Evolutionary conservation across 1,284 basidiomycete species (phyloP).

Genomic region (Cutaneotrichosporon arboriforme): DNA sequence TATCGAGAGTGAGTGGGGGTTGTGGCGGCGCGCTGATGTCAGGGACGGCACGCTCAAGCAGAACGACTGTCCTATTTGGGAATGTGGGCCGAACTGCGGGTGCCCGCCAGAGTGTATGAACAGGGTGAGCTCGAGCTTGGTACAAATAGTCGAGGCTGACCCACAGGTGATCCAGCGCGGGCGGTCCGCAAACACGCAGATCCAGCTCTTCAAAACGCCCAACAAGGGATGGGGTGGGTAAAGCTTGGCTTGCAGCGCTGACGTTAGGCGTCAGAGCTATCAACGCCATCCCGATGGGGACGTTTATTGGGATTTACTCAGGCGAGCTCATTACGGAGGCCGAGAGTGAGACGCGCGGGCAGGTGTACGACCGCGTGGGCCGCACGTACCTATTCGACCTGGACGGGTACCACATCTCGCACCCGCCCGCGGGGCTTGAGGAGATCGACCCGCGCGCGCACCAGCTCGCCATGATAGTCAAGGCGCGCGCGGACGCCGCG

Average conservation of each 20-base stretch:
- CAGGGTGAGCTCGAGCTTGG: slow-evolving; percentile 56
- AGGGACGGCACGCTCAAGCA: slow-evolving; percentile 49
- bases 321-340: slow-evolving; percentile 71
- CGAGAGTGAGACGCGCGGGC: slow-evolving; percentile 62
- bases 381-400: slow-evolving; percentile 79
- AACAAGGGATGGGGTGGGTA: slow-evolving; percentile 71
- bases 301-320: slow-evolving; percentile 75
- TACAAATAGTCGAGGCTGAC: neutral
- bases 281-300: slow-evolving; percentile 59
- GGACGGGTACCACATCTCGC: slow-evolving; percentile 64
- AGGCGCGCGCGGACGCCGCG: neutral
- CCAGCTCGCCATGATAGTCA: slow-evolving; percentile 21
- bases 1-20: slow-evolving; percentile 53
- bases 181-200: slow-evolving; percentile 58
- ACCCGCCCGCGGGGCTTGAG: slow-evolving; percentile 39
- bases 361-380: slow-evolving; percentile 65
- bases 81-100: slow-evolving; percentile 75
- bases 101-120: slow-evolving; percentile 77
- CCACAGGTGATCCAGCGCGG: slow-evolving; percentile 74
- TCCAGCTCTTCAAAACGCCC: slow-evolving; percentile 58
- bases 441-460: slow-evolving; percentile 35
- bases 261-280: slow-evolving; percentile 53
- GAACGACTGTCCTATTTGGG: slow-evolving; percentile 65
- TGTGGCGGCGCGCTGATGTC: neutral
- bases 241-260: neutral